Conservation (phyloP, 495 filamentous ascomycete species). For the Lindgomyces ingoldianus region DNA sequence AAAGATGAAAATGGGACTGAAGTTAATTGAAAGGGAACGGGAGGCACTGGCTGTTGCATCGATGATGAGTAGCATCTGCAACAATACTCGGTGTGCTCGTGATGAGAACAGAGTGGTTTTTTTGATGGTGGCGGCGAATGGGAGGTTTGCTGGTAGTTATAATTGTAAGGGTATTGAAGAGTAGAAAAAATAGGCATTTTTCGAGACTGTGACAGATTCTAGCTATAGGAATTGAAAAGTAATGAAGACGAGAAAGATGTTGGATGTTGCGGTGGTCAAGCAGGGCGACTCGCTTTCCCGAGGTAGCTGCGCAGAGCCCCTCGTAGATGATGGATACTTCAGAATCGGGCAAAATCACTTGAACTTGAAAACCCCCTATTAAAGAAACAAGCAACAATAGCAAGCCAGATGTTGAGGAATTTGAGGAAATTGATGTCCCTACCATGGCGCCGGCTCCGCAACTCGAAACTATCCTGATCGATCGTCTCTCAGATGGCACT, state of each 20-base stretch:
- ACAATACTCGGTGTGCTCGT: too few relatives aligned
- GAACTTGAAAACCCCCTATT: background rate
- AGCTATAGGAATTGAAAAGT: background rate
- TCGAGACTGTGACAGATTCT: too few relatives aligned
- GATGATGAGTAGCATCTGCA: too few relatives aligned
- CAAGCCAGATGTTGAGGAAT: background rate
- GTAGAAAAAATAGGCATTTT: too few relatives aligned
- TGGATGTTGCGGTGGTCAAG: slow-evolving; percentile 7
- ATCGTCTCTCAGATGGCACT: slow-evolving; percentile 18
- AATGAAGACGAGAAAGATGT: background rate
- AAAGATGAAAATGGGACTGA: too few relatives aligned
- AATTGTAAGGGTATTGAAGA: too few relatives aligned
- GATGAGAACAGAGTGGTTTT: too few relatives aligned
- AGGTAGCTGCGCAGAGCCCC: slow-evolving; percentile 1
- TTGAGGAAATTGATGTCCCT: background rate
- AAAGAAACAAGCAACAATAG: background rate
- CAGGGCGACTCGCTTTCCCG: slow-evolving; percentile 1
- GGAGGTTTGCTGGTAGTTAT: too few relatives aligned
- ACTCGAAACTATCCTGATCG: slow-evolving; percentile 23
- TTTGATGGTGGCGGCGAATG: too few relatives aligned
- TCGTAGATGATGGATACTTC: slow-evolving; percentile 1
- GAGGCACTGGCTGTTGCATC: too few relatives aligned
- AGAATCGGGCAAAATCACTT: background rate
- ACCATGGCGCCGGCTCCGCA: slow-evolving; percentile 21
- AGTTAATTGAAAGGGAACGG: too few relatives aligned